These are phyloP conservation scores for Macrophomina phaseolina DNA, from an alignment of 2,329 filamentous ascomycete genomes.

Conservation along the genomic window DNA sequence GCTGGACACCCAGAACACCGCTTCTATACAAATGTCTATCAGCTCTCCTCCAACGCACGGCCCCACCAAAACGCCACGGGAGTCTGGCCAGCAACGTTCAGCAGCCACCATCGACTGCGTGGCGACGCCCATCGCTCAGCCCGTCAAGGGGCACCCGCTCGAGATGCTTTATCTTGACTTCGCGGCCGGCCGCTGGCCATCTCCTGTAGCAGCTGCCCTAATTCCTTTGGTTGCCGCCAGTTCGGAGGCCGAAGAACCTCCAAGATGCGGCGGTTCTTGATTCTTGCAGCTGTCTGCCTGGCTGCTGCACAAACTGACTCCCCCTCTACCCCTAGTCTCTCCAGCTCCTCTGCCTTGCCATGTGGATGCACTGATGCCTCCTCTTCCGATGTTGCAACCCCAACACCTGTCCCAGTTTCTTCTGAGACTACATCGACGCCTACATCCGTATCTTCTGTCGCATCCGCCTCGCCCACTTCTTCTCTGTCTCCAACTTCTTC, in stretches of 20 bases:
- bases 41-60: background rate
- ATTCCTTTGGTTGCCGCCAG: background rate
- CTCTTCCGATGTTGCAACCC: background rate
- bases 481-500: background rate
- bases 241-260: background rate
- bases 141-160: background rate
- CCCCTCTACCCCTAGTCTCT: background rate
- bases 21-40: background rate
- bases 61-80: background rate
- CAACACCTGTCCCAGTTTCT: background rate
- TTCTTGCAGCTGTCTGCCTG: conserved; percentile 6
- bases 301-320: conserved; percentile 7
- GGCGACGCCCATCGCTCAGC: background rate
- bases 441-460: too few species aligned
- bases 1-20: background rate
- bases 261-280: conserved; percentile 15
- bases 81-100: conserved; percentile 10
- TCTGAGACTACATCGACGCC: background rate
- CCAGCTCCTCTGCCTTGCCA: background rate
- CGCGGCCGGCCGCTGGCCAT: too few species aligned
- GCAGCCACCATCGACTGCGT: background rate
- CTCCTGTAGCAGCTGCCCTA: background rate
- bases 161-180: background rate
- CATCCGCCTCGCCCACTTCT: background rate
- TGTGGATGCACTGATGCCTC: conserved; percentile 10